Evolutionary conservation across 2,329 filamentous ascomycete genomes (phyloP), one percentile per base, ranked within the genome.

Genomic region (Neonectria punicea): DNA sequence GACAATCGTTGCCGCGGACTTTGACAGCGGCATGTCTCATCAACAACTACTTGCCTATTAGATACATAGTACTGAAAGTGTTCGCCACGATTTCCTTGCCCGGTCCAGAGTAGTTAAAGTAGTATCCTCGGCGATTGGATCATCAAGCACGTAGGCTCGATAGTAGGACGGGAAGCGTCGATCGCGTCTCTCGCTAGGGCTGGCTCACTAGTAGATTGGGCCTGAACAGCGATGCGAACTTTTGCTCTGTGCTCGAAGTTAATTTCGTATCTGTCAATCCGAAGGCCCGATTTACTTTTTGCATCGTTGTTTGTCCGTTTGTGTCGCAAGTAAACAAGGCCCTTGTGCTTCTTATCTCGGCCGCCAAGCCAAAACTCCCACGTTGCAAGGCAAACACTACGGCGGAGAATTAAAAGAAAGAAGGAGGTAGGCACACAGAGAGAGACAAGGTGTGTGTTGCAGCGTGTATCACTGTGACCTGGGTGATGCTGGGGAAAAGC

Each of bases 81-180:
- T 44, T 46, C 32, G 47, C 46, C 49, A 51, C n/a, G 18, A 14
- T 36, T 49, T 22, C 34, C 30, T 54, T 58, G 55, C 32, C 11
- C 28, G 20, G 11, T 30, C 22, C 18, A 44, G 44, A 14, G 30
- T 34, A 20, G 39, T 43, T 20, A n/a, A 10, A 43, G 39, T 43
- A 10, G 49, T 20, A 34, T 51, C n/a, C 10, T 41, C 22, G 18
- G 58, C 22, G 43, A 43, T 55, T 55, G 32, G 61, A 63, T 55
- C 61, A 47, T 49, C 49, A 25, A 25, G 25, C 25, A 25, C 25
- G 25, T 25, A 25, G 25, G 25, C 25, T 25, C 25, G 25, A 25
- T 30, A 30, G 30, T 50, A 54, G 54, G 39, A 34, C 61, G 61
- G 61, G 44, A 59, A 36, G 30, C 16, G 55, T 63, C 55, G 61